Evolutionary conservation across 108 stramenopile genomes (phyloP).

Genomic region (Pseudonitzschia multiseries): DNA sequence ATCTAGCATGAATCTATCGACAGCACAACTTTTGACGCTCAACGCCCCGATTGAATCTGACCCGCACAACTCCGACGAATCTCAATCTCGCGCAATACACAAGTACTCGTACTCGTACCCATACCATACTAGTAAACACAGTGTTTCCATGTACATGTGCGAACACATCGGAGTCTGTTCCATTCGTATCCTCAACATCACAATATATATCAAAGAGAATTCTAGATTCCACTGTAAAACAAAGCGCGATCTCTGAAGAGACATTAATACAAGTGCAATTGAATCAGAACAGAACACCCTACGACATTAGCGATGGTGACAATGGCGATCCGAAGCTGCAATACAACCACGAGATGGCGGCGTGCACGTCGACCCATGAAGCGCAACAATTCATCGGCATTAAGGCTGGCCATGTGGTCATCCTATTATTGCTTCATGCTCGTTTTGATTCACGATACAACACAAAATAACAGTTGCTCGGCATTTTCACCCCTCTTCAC

Average conservation of each 20-base stretch:
- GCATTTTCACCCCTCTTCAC: slow-evolving; percentile 1
- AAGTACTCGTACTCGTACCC: too few species aligned
- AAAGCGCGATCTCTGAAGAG: too few species aligned
- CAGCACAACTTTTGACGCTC: not conserved
- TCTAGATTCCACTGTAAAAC: too few species aligned
- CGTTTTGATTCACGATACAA: not conserved
- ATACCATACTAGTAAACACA: too few species aligned
- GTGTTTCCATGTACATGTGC: too few species aligned
- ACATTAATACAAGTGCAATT: too few species aligned
- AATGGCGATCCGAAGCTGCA: not conserved
- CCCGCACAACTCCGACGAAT: not conserved
- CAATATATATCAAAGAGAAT: too few species aligned
- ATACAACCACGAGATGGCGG: not conserved
- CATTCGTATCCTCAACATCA: too few species aligned
- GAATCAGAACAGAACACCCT: not conserved
- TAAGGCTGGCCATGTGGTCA: not conserved
- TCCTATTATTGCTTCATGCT: not conserved
- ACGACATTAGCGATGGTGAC: not conserved
- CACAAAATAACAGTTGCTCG: not conserved
- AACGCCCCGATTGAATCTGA: not conserved
- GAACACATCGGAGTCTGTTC: too few species aligned
- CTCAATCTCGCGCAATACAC: too few species aligned
- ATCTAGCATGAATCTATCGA: not conserved
- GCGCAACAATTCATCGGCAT: not conserved
- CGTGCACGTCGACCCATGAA: not conserved